Evolutionary conservation across 2,329 filamentous ascomycete species (phyloP).

Genomic region (Monilinia vaccinii-corymbosi): DNA sequence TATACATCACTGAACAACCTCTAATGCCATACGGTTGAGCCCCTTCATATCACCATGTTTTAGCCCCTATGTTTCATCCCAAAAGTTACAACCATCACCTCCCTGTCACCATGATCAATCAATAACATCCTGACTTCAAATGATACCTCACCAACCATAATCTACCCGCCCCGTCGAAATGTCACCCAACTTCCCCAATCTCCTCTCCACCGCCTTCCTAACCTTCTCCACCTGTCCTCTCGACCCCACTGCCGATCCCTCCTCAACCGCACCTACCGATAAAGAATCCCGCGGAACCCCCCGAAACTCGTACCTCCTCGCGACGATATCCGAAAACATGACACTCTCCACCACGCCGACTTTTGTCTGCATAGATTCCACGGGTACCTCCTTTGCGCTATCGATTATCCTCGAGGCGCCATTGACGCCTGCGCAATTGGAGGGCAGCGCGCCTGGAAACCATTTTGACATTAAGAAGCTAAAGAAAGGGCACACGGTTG

Average conservation of each 20-base stretch:
- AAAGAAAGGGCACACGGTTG: slow-evolving; percentile 20
- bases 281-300: not conserved
- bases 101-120: not conserved
- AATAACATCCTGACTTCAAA: not conserved
- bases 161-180: not conserved
- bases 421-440: slow-evolving; percentile 10
- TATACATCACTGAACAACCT: no score
- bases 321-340: slow-evolving; percentile 25
- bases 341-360: slow-evolving; percentile 24
- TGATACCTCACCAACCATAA: not conserved
- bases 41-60: not conserved
- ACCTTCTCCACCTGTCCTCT: slow-evolving; percentile 17
- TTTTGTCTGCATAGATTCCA: slow-evolving; percentile 23
- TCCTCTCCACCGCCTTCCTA: slow-evolving; percentile 18
- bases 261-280: not conserved
- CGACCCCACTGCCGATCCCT: not conserved
- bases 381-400: slow-evolving; percentile 18
- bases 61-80: not conserved
- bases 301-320: slow-evolving; percentile 18
- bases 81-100: not conserved
- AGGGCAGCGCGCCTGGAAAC: slow-evolving; percentile 8
- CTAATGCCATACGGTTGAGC: not conserved
- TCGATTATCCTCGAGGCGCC: slow-evolving; percentile 15
- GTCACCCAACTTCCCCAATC: slow-evolving; percentile 14
- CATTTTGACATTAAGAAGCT: slow-evolving; percentile 18